Percentiles rank a stretch among this genome's conserved stretches.
phyloP scores from a whole-genome alignment of 2,329 filamentous ascomycete species.

The Penicillium occitanis region DNA sequence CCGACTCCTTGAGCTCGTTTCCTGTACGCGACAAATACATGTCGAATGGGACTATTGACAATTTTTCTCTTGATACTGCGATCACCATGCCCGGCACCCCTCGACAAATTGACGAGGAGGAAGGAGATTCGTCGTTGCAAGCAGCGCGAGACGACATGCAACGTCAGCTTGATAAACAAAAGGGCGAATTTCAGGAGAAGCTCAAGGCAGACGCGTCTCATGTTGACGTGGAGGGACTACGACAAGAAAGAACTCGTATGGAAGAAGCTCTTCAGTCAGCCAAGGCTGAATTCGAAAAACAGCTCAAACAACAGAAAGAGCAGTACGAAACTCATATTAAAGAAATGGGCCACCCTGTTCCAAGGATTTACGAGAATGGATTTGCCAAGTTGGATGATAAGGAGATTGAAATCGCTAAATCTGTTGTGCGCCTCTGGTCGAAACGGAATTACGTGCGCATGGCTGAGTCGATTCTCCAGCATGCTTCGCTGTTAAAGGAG shows the following conservation, averaged over 20 bases:
- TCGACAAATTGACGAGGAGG: slow-evolving; percentile 65
- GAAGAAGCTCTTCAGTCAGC: slow-evolving; percentile 73
- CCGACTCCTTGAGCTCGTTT: slow-evolving; percentile 85
- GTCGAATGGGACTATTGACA: slow-evolving; percentile 91
- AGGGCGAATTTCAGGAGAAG: slow-evolving; percentile 76
- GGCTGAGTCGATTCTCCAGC: slow-evolving; percentile 86
- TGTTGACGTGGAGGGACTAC: slow-evolving; percentile 79
- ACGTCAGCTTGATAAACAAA: slow-evolving; percentile 75
- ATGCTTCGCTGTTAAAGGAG: slow-evolving; percentile 86
- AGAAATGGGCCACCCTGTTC: slow-evolving; percentile 61
- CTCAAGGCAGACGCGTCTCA: slow-evolving; percentile 70
- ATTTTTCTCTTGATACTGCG: slow-evolving; percentile 90
- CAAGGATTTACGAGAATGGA: slow-evolving; percentile 50
- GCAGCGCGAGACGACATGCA: slow-evolving; percentile 82
- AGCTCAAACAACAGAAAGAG: slow-evolving; percentile 78
- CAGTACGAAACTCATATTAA: slow-evolving; percentile 82
- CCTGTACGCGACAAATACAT: slow-evolving; percentile 91
- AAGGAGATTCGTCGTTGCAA: slow-evolving; percentile 61
- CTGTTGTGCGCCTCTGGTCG: slow-evolving; percentile 72
- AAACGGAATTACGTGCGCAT: slow-evolving; percentile 86
- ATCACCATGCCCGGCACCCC: slow-evolving; percentile 94
- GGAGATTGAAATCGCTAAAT: slow-evolving; percentile 69
- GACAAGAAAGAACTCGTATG: slow-evolving; percentile 80
- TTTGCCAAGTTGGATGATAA: slow-evolving; percentile 62
- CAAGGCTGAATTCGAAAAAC: slow-evolving; percentile 85